These are phyloP conservation scores for Coemansia sp. DNA, from an alignment of 192 early-diverging fungal genomes.

Conservation along the genomic window DNA sequence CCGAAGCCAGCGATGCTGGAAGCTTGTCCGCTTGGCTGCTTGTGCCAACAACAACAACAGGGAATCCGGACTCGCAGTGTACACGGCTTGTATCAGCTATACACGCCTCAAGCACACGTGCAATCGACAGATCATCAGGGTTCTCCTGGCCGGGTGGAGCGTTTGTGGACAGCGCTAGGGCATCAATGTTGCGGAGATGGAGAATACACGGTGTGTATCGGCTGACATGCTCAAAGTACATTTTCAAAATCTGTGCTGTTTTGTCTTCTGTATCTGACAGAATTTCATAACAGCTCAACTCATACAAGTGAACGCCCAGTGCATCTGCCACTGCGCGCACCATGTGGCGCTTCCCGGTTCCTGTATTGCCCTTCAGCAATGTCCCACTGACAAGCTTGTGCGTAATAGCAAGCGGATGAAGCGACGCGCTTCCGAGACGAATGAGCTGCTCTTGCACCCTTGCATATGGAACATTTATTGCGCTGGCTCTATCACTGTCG, in stretches of 20 bases:
- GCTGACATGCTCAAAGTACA: conserved; percentile 75
- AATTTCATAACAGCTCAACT: conserved; percentile 78
- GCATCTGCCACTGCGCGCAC: conserved; percentile 64
- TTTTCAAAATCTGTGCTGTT: conserved; percentile 70
- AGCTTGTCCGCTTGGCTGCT: conserved; percentile 77
- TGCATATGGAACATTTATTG: conserved; percentile 21
- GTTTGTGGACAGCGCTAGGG: conserved; percentile 59
- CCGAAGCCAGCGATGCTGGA: conserved; percentile 70
- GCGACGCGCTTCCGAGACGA: conserved; percentile 64
- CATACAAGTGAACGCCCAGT: conserved; percentile 77
- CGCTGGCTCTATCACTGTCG: not conserved
- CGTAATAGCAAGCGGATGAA: conserved; percentile 72
- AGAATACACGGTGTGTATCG: conserved; percentile 82
- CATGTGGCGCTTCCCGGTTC: conserved; percentile 79
- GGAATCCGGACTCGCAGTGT: conserved; percentile 58
- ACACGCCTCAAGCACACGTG: conserved; percentile 43
- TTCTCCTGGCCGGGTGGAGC: conserved; percentile 38
- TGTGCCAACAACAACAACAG: conserved; percentile 79
- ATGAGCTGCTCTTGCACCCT: conserved; percentile 40
- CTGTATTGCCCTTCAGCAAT: conserved; percentile 76
- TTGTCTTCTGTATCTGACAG: conserved; percentile 80
- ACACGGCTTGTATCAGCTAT: conserved; percentile 27
- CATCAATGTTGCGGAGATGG: conserved; percentile 78
- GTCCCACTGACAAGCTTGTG: conserved; percentile 70
- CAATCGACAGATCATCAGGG: conserved; percentile 42